Evolutionary conservation across 148 eudicot species (phyloP), one percentile per base, ranked within the genome.

Genomic region (Rhododendron kiyosumense): DNA sequence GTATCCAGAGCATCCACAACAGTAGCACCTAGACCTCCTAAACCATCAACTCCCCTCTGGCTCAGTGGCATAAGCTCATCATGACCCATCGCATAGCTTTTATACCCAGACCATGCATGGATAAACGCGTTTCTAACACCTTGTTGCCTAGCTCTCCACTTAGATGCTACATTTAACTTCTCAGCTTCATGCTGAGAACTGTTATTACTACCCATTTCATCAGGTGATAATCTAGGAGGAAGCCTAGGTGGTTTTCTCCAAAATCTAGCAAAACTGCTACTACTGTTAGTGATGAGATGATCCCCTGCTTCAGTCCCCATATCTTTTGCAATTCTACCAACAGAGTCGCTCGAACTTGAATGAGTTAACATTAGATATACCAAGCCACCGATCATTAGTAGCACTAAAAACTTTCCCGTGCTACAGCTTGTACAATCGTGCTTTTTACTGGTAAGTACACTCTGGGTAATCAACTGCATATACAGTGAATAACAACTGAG

Each of bases 1-100:
- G 99, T 96, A 88, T 95, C 99, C 84, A 96, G 84, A 86, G 99
- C 96, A 90, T 96, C 99, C 82, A 96, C 93, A 82, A 95, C 85
- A 20, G 99, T 96, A 85, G 99, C 99, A 80, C 99, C 99, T 43
- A 95, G 93, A 87, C 99, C 98, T 71, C 99, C 99, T 90, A 96
- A 93, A 73, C 96, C 94, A 90, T 96, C 96, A 82, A 87, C 88
- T 82, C 98, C 98, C 86, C 88, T 92, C 85, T 92, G 93, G 90
- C 96, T 92, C 79, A 94, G 63, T 32, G 98, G 98, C 98, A 94
- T 93, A 85, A 96, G 98, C 85, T 96, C 99, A 89, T 96, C 98
- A 90, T 85, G 90, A 43, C 98, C 99, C 97, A 96, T 95, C 13
- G 98, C 95, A 86, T 92, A 92, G 71, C 84, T 91, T 85, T 88